Base-by-base conservation (phyloP, 2,329 filamentous ascomycete species). In the Mycosphaerella arachidis region DNA sequence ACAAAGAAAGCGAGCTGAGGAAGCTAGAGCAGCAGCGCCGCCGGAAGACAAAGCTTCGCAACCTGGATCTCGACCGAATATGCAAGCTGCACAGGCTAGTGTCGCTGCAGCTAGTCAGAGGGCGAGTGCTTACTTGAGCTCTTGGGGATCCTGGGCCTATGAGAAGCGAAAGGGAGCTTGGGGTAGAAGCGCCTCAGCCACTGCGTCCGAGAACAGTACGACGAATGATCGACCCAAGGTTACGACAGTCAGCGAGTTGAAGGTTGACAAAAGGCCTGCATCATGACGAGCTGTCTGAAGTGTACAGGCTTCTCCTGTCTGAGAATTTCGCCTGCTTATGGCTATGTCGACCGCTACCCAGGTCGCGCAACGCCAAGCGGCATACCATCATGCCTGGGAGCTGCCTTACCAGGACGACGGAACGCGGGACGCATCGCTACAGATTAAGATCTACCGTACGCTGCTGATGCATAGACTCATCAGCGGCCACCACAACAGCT, bases 61-160 rank as follows among this genome's bases (percentile, higher is more conserved):
- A 18, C 31, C 55, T 13, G 18, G 31, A 27, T 24, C 43, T 58
- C 68, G 67, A 31, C 74, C 83, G 18, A 83, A 86, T 64, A 70
- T 85, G 18, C 72, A 77, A 13, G 76, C 82, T 59, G 79, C 84
- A 0, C 83, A 85, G 68, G 79, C 83, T 18, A 80, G 79, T 8
- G 79, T 83, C 2, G 76, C 77, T 60, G 80, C 81, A 9, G 83
- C 82, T 1, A 73, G 80, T 10, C 81, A 82, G 55, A 77, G 79
- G 43, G 85, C 85, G n/a, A 78, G 83, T 16, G 82, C 85, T 1
- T 88, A 87, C 67, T 73, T 88, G 53, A 85, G 81, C 57, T 85
- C 82, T 0, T 87, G 85, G 85, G 80, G 84, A 4, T 74, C 79
- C 1, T 87, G 85, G 85, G 85, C 85, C 4, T 86, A 86, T 53